Evolutionary conservation across 2,329 filamentous ascomycete species (phyloP).

Genomic region (Talaromyces amestolkiae): DNA sequence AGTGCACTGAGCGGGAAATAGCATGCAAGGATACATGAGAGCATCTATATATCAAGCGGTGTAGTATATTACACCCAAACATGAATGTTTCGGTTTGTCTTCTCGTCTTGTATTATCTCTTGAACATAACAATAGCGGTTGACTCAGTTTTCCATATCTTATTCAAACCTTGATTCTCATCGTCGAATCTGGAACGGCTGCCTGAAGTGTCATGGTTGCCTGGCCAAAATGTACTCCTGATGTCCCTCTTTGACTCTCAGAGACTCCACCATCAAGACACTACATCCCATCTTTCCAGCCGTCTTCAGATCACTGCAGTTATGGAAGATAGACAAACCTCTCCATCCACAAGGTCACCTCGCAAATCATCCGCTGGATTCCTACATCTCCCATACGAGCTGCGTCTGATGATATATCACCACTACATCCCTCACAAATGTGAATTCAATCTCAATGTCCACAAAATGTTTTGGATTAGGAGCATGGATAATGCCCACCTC

Average conservation of each 20-base stretch:
- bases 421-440: neutral
- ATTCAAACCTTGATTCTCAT: neutral
- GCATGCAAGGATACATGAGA: neutral
- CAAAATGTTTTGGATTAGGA: neutral
- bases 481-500: neutral
- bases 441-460: neutral
- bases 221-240: neutral
- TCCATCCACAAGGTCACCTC: neutral
- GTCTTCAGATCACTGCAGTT: neutral
- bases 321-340: neutral
- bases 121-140: neutral
- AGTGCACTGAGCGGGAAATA: neutral
- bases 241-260: neutral
- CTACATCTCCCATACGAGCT: neutral
- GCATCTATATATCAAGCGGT: neutral
- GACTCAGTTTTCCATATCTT: neutral
- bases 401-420: neutral
- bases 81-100: neutral
- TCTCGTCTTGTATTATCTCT: neutral
- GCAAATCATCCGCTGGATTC: neutral
- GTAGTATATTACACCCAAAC: neutral
- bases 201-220: neutral
- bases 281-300: neutral
- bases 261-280: neutral
- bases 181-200: neutral